Evolutionary conservation across 2,329 filamentous ascomycete genomes (phyloP).

Genomic region (Annulohypoxylon truncatum): DNA sequence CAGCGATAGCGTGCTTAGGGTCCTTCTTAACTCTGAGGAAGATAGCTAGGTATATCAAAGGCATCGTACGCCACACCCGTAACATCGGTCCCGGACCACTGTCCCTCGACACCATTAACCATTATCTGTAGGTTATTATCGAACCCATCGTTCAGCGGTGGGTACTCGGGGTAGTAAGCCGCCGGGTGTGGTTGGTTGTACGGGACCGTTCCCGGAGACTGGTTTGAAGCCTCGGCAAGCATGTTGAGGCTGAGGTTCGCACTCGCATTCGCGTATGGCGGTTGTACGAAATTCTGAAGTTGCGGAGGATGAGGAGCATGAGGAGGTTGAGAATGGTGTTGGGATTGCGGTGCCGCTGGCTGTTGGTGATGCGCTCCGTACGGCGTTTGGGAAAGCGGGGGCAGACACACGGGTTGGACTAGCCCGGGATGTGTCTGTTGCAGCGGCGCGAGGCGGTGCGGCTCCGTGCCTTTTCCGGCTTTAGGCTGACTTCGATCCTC

Average conservation of each 20-base stretch:
- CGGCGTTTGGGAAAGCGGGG: conserved; percentile 45
- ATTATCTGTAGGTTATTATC: conserved; percentile 59
- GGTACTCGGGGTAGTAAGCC: conserved; percentile 45
- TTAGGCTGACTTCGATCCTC: conserved; percentile 24
- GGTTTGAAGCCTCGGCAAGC: conserved; percentile 57
- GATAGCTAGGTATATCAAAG: conserved; percentile 37
- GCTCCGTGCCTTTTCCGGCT: conserved; percentile 35
- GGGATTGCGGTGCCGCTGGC: conserved; percentile 29
- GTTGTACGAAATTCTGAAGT: conserved; percentile 35
- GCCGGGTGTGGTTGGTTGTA: conserved; percentile 31
- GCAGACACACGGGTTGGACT: conserved; percentile 46
- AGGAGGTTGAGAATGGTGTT: not conserved
- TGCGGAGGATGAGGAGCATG: conserved; percentile 4
- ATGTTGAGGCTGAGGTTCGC: conserved; percentile 55
- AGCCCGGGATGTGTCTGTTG: conserved; percentile 44
- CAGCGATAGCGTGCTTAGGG: not conserved
- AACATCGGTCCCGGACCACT: conserved; percentile 44
- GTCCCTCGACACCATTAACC: conserved; percentile 52
- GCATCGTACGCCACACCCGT: conserved; percentile 44
- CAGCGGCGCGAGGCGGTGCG: conserved; percentile 43
- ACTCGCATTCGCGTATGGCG: conserved; percentile 48
- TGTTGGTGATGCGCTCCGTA: conserved; percentile 43
- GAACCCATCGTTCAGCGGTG: conserved; percentile 58
- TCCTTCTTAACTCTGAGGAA: conserved; percentile 7
- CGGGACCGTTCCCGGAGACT: conserved; percentile 43